Evolutionary conservation across 1,284 basidiomycete species (phyloP), one percentile per base, ranked within the genome.

Genomic region (Somion occarium): DNA sequence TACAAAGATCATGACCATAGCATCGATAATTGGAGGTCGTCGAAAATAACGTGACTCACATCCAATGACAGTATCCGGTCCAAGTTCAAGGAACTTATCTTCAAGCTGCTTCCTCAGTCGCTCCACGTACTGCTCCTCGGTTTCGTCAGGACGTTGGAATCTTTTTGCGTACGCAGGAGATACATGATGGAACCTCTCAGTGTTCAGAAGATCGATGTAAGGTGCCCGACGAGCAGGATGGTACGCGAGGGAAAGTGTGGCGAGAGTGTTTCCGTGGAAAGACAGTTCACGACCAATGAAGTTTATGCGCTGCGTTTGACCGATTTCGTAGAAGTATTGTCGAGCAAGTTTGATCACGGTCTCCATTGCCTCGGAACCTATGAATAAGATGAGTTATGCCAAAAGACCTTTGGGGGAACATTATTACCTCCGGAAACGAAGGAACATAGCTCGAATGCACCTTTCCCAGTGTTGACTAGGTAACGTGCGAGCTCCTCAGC

Each of bases 341-440:
- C 86, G 78, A 30, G 82, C 79, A 3, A 90, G 75, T 68, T 93
- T 93, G 51, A 93, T 75, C 13, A 81, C 83, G 46, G 79, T 79
- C 57, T 93, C 91, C 83, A 91, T 88, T 0, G 91, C 90, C 68
- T 93, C 91, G 1, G 88, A 86, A 42, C 89, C 88, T 91, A 55
- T 34, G 48, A 27, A 30, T 5, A 46, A 24, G 23, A 45, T 60
- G 27, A 47, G 39, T 50, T 20, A 41, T 19, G 25, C 44, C 13
- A n/a, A 50, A 26, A 27, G 37, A n/a, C 20, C 23, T 18, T 27
- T 44, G 30, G 26, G 41, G 23, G 26, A 19, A 19, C 15, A 24
- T 15, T 3, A 49, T 43, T 56, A 80, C 88, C 88, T 69, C 90
- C 88, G 39, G 85, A 83, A 18, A 82, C 74, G 59, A 89, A 89